Base-by-base conservation (phyloP, 176 grass and related monocot species). In the Pontederia paniculata region DNA sequence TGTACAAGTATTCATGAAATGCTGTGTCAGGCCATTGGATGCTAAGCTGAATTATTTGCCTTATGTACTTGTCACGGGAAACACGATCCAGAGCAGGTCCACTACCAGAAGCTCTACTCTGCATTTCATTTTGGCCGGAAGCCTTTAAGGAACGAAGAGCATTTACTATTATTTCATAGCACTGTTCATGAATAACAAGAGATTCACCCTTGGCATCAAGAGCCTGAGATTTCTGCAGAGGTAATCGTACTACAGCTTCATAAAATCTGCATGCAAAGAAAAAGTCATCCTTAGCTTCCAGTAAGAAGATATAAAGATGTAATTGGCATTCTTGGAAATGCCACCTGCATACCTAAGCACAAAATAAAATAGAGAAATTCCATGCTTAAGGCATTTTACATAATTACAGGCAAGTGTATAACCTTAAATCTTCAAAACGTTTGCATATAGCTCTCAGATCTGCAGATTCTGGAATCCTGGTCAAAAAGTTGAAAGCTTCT, bases 371-470 rank as follows among this genome's bases (percentile, higher is more conserved):
- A n/a, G n/a, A n/a, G n/a, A n/a, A n/a, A 65, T 37, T 28, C 22
- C 14, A 63, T 15, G 47, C 10, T 2, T 53, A 48, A 68, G 19
- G 12, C 2, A 51, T 23, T 54, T 68, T 7, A 22, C 11, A 45
- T 44, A 12, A 42, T 23, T 44, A 55, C 11, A 44, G 12, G 51
- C 57, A 42, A 58, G 57, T 41, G 11, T 61, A 66, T 49, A 56
- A 96, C 90, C 90, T 86, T 78, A 97, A 74, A 65, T 80, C 83
- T 72, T 86, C 91, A 86, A 97, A 97, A 63, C 91, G 81, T 77
- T 90, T 97, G 80, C 91, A 97, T 73, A 97, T 83, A 42, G 82
- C 60, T 58, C 79, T 76, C 74, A 97, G 83, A 76, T 97, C 86
- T 44, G 70, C 82, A 41, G 82, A 88, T 44, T 87, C 91, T 71